Evolutionary conservation across 148 eudicot genomes (phyloP).

Genomic region (Fagopyrum tataricum): DNA sequence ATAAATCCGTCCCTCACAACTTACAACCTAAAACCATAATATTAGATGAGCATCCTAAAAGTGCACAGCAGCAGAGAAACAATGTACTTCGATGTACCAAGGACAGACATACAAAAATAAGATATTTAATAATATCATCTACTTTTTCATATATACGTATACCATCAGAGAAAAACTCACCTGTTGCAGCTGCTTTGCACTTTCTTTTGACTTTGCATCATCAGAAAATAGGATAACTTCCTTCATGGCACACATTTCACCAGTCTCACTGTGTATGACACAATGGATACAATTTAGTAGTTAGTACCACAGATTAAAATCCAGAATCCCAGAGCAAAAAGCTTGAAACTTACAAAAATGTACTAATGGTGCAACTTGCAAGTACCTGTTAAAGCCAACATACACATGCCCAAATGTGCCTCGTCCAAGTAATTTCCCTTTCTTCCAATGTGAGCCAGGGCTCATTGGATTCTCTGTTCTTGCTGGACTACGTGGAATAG

Average conservation of each 20-base stretch:
- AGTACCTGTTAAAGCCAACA: constrained; percentile 85
- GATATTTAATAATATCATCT: not conserved
- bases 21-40: not conserved
- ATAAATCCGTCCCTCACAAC: not conserved
- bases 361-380: not conserved
- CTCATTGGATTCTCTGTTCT: constrained; percentile 68
- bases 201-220: constrained; percentile 89
- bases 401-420: constrained; percentile 98
- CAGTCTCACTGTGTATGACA: constrained; percentile 56
- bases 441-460: constrained; percentile 85
- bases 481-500: constrained; percentile 79
- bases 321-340: not conserved
- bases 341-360: not conserved
- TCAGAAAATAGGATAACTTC: constrained; percentile 89
- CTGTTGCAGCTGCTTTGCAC: constrained; percentile 89
- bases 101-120: not conserved
- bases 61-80: not conserved
- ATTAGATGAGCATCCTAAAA: not conserved
- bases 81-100: not conserved
- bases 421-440: constrained; percentile 81
- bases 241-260: constrained; percentile 99
- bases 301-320: not conserved
- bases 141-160: not conserved
- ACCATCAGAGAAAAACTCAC: constrained; percentile 21
- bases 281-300: constrained; percentile 3